Percentiles rank a stretch among this genome's conserved stretches.
Evolutionary conservation across 2,329 filamentous ascomycete species (phyloP).

Genomic region (Penicillium sp.): DNA sequence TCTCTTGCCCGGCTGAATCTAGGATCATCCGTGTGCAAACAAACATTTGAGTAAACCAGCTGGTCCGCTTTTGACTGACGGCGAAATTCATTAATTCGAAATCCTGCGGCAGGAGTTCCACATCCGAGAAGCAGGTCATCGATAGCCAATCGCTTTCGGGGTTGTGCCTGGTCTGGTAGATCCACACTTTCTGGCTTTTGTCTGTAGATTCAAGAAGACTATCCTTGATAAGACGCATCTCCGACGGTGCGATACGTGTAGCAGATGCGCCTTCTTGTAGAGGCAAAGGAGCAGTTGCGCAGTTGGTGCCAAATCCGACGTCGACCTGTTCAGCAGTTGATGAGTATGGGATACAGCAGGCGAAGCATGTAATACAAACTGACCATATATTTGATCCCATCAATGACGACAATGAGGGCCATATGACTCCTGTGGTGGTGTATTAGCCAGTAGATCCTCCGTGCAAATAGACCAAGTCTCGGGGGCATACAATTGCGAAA

Average conservation of each 20-base stretch:
- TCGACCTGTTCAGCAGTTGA: slow-evolving; percentile 50
- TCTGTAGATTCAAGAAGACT: slow-evolving; percentile 52
- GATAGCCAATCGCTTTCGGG: slow-evolving; percentile 58
- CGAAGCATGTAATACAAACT: slow-evolving; percentile 9
- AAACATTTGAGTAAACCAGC: slow-evolving; percentile 60
- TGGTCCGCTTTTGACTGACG: slow-evolving; percentile 54
- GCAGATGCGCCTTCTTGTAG: slow-evolving; percentile 49
- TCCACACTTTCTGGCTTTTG: slow-evolving; percentile 58
- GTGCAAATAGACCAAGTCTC: background rate
- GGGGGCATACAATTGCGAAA: slow-evolving; percentile 51
- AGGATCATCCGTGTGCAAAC: slow-evolving; percentile 61
- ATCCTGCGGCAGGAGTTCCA: slow-evolving; percentile 66
- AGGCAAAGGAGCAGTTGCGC: slow-evolving; percentile 61
- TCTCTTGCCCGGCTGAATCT: slow-evolving; percentile 49
- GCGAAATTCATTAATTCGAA: slow-evolving; percentile 65
- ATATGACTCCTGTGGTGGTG: slow-evolving; percentile 55
- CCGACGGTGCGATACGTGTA: slow-evolving; percentile 57
- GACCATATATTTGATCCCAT: slow-evolving; percentile 49
- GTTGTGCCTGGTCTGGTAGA: slow-evolving; percentile 64
- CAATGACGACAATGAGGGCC: slow-evolving; percentile 63
- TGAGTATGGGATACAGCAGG: background rate
- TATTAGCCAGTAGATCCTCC: background rate
- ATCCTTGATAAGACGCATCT: slow-evolving; percentile 59
- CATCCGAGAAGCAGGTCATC: slow-evolving; percentile 68
- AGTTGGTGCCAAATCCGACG: slow-evolving; percentile 68